These are phyloP conservation scores for Circinella umbellata DNA, from an alignment of 371 early-diverging fungal genomes.

Conservation along the genomic window DNA sequence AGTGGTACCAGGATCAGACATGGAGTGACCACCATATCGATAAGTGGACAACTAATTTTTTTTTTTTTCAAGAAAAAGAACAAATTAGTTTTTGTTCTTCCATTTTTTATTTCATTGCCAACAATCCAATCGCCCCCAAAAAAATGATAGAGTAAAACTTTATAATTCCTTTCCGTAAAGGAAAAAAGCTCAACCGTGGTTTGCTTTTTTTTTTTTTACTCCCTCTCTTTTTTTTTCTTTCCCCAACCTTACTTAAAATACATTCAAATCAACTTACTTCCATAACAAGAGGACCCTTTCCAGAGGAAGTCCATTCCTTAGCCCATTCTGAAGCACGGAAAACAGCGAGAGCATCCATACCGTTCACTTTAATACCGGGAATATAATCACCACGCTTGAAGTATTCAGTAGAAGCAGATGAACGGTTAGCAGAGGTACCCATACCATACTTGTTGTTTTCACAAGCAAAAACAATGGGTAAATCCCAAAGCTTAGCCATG, in stretches of 20 bases:
- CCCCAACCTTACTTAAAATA: background rate
- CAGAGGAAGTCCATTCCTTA: conserved; percentile 82
- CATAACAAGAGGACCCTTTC: conserved; percentile 95
- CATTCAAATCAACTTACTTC: conserved; percentile 55
- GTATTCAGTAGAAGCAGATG: conserved; percentile 94
- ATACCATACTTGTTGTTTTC: conserved; percentile 99
- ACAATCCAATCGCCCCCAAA: no score
- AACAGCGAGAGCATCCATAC: conserved; percentile 96
- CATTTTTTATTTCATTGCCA: no score
- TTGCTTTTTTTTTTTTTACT: no score
- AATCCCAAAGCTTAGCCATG: conserved; percentile 99
- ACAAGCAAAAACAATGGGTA: conserved; percentile 97
- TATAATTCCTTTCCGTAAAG: no score
- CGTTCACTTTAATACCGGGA: conserved; percentile 89
- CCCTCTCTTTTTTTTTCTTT: background rate
- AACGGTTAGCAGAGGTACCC: conserved; percentile 95
- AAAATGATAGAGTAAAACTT: no score
- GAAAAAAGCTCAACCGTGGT: no score
- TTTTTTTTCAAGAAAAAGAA: no score
- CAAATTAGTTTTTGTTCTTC: no score
- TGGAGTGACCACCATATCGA: conserved; percentile 99
- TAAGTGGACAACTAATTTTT: conserved; percentile 81
- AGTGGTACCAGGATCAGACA: conserved; percentile 99
- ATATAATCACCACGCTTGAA: conserved; percentile 97
- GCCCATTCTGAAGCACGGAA: conserved; percentile 85